Conservation (phyloP, 257 asterid genomes). For the Plectranthus barbatus region DNA sequence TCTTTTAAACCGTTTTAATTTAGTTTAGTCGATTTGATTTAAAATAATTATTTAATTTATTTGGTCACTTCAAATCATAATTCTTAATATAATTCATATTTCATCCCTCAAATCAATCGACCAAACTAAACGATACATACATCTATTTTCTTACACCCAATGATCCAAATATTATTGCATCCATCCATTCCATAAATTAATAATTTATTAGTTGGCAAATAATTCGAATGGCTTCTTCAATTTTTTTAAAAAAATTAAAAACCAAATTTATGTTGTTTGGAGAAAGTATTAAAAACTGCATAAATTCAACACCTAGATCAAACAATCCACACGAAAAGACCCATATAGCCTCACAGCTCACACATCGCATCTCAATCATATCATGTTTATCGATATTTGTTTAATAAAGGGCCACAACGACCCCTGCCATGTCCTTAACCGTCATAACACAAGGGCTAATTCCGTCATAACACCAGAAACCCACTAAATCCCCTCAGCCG, state of each 20-base stretch:
- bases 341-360: conserved; percentile 21
- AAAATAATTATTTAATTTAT: too few relatives aligned
- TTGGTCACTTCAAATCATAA: too few relatives aligned
- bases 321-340: conserved; percentile 4
- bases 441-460: conserved; percentile 41
- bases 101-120: too few relatives aligned
- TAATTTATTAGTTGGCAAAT: too few relatives aligned
- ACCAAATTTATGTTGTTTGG: background rate
- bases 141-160: too few relatives aligned
- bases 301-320: background rate
- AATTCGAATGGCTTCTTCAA: too few relatives aligned
- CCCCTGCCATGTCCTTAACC: conserved; percentile 29
- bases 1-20: too few relatives aligned
- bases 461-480: conserved; percentile 32
- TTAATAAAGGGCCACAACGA: conserved; percentile 44
- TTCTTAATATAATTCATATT: too few relatives aligned
- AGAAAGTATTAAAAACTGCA: background rate
- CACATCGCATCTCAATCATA: conserved; percentile 25
- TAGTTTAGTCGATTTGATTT: too few relatives aligned
- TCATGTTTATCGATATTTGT: conserved; percentile 25
- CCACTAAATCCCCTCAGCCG: conserved; percentile 13
- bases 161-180: too few relatives aligned
- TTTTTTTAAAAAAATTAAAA: background rate
- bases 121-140: too few relatives aligned
- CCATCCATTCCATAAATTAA: too few relatives aligned